These are phyloP conservation scores for Oxyria digyna DNA, from an alignment of 148 eudicot genomes.

Conservation along the genomic window DNA sequence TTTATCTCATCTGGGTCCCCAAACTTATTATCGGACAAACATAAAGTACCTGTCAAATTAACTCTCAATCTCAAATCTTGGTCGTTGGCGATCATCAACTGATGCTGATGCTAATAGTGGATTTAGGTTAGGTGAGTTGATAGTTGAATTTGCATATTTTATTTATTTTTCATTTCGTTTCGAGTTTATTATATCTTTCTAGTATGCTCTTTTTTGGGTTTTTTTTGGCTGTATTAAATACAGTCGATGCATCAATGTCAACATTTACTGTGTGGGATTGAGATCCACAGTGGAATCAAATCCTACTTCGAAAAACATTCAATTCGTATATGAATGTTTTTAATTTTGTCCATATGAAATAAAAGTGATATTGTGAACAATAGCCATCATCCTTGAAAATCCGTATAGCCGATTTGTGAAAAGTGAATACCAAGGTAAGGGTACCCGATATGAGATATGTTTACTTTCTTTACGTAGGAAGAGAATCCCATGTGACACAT, in stretches of 20 bases:
- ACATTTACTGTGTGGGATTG: neutral
- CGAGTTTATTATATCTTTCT: neutral
- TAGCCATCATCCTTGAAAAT: neutral
- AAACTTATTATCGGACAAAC: neutral
- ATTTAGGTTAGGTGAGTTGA: neutral
- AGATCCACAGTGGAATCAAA: neutral
- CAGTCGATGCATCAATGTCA: conserved; percentile 7
- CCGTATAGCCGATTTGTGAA: neutral
- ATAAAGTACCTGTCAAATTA: neutral
- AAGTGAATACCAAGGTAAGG: no score
- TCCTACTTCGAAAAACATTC: neutral
- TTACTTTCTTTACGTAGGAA: no score
- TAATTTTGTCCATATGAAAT: neutral
- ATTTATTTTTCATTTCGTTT: neutral
- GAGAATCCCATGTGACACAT: no score
- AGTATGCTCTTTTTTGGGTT: neutral
- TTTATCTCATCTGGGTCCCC: conserved; percentile 1
- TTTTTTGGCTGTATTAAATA: neutral
- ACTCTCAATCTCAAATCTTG: neutral
- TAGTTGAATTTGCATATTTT: neutral
- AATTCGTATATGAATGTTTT: neutral
- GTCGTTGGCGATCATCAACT: no score
- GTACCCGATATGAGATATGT: no score
- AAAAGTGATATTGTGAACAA: neutral
- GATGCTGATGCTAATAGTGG: neutral